Conservation (phyloP, 179 eudicot genomes). For the Corrigiola litoralis region DNA sequence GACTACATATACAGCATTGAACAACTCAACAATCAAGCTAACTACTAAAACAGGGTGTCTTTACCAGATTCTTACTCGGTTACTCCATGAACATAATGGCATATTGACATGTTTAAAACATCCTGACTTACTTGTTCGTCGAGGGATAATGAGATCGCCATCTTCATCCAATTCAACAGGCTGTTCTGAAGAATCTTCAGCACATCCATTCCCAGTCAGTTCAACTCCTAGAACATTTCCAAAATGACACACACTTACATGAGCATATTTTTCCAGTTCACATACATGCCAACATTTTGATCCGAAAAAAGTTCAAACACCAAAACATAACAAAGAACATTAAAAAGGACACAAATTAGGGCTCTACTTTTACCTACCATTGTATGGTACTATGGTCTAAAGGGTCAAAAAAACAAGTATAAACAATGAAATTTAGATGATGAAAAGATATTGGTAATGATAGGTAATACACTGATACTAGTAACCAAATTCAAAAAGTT, state of each 20-base stretch:
- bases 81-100: no score
- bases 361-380: no score
- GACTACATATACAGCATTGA: no score
- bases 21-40: no score
- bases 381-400: no score
- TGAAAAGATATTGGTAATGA: background rate
- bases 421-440: background rate
- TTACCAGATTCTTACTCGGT: no score
- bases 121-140: slow-evolving; percentile 47
- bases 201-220: slow-evolving; percentile 4
- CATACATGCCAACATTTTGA: background rate
- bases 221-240: slow-evolving; percentile 17
- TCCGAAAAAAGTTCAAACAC: background rate
- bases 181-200: slow-evolving; percentile 16
- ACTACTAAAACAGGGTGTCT: no score
- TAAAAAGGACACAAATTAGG: background rate
- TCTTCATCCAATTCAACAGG: slow-evolving; percentile 64
- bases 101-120: no score
- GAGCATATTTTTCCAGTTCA: background rate
- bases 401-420: background rate
- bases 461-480: no score
- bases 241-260: background rate
- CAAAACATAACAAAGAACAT: background rate
- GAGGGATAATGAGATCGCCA: slow-evolving; percentile 78
- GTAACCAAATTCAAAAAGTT: background rate